Evolutionary conservation across 176 grass and related monocot species (phyloP).

Genomic region (Oropetium thomaeum): DNA sequence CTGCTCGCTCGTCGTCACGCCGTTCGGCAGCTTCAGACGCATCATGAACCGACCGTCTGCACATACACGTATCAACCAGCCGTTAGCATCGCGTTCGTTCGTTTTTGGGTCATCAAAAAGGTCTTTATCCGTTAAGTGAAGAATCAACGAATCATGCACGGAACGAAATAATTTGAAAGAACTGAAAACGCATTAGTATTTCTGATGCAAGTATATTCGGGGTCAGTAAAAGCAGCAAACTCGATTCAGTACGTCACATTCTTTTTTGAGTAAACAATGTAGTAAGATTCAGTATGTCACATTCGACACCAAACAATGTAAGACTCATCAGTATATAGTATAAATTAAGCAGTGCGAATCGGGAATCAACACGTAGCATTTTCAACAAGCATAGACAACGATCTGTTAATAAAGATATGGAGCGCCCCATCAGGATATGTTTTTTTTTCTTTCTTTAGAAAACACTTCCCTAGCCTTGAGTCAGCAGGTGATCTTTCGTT

Average conservation of each 20-base stretch:
- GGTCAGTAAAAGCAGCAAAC: neutral
- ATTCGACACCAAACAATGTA: neutral
- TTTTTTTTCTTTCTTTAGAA: no score
- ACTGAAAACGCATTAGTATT: neutral
- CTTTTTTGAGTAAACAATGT: no score
- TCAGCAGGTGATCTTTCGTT: neutral
- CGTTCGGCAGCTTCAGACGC: conserved; percentile 95
- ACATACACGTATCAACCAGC: neutral
- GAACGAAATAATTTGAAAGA: neutral
- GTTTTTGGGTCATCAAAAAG: neutral
- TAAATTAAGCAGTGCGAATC: neutral
- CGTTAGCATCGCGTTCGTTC: conserved; percentile 9
- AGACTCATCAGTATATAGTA: neutral
- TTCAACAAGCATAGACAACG: neutral
- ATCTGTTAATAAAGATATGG: neutral
- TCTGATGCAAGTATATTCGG: neutral
- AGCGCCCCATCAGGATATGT: no score
- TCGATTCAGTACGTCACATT: no score
- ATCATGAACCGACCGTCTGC: conserved; percentile 97
- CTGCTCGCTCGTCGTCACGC: conserved; percentile 95
- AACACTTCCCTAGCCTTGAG: neutral
- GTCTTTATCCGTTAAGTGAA: neutral
- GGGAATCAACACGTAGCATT: neutral
- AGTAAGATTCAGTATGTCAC: no score
- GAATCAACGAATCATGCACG: neutral